Conservation (phyloP, 2,329 filamentous ascomycete species). For the Diaporthe amygdali region DNA sequence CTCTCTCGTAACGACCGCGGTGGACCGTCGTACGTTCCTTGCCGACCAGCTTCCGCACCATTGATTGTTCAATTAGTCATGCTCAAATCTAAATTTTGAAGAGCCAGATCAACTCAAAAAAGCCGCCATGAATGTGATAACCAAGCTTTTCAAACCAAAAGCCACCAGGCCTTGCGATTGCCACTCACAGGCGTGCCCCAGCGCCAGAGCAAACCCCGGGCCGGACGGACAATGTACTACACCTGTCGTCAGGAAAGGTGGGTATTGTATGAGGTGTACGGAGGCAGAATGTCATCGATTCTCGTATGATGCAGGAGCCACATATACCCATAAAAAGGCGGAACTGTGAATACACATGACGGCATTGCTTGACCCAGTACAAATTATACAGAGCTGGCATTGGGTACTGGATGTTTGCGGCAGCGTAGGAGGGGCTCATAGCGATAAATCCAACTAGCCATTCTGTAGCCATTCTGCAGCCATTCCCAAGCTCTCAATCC, state of each 20-base stretch:
- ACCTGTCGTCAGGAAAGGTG: not conserved
- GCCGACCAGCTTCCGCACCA: not conserved
- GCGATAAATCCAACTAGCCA: too few species aligned
- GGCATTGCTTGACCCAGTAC: too few species aligned
- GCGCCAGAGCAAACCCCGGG: not conserved
- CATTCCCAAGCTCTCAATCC: too few species aligned
- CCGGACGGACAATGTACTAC: not conserved
- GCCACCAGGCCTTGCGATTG: not conserved
- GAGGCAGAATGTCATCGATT: not conserved
- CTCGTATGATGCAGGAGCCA: not conserved
- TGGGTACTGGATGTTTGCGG: too few species aligned
- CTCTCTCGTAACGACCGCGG: not conserved
- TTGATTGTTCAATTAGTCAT: not conserved
- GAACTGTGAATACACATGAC: not conserved
- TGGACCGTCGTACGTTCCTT: too few species aligned
- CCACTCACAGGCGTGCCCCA: not conserved
- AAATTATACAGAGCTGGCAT: too few species aligned
- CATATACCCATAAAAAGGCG: not conserved
- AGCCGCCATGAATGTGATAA: not conserved
- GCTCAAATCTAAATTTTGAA: not conserved
- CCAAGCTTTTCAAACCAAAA: not conserved
- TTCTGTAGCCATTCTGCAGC: too few species aligned
- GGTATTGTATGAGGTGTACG: not conserved
- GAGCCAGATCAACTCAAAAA: too few species aligned
- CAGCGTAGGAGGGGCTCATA: too few species aligned